Evolutionary conservation across 805 yeast genomes (phyloP), one percentile per base, ranked within the genome.

Genomic region (Kuraishia piskuri): DNA sequence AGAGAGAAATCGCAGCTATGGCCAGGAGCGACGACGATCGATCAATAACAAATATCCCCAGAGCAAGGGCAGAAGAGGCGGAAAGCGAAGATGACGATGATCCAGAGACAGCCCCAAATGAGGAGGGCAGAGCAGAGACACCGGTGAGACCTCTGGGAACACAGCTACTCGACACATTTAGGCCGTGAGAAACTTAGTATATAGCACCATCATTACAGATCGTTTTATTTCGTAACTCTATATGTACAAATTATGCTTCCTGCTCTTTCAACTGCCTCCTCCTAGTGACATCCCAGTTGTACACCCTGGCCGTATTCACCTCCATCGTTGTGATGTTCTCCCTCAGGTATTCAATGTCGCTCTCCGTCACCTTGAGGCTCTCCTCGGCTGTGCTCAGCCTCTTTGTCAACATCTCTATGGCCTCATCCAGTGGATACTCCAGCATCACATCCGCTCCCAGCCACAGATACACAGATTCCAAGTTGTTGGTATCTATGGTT

Each of bases 381-480:
- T 76, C 72, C 59, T 78, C 71, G 17, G 96, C 90, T 36, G 80
- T 79, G 14, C 67, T 66, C 56, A 91, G 76, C 65, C 92, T 82
- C 44, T 76, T 75, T 12, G 73, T 63, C 53, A 94, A 72, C 59
- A 94, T 74, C 37, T 75, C 84, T 50, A 83, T 78, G 1, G 99
- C 99, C 67, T 94, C 99, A 44, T 79, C 87, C 23, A 90, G 72
- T 14, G 96, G 91, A 63, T 92, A 94, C 65, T 94, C 98, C 63
- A 94, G 75, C 98, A 94, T 92, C 8, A 92, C 91, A 61, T 90
- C 96, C 0, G 99, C 99, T 10, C 99, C 99, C n/a, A 94, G 76
- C 99, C 99, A 94, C 50, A 94, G 74, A 58, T 83, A 83, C 1
- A 94, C 98, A 1, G 72, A 67, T 23, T 78, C 68, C 51, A 78